Base-by-base conservation (phyloP, 805 yeast genomes). In the Metschnikowia proteae region DNA sequence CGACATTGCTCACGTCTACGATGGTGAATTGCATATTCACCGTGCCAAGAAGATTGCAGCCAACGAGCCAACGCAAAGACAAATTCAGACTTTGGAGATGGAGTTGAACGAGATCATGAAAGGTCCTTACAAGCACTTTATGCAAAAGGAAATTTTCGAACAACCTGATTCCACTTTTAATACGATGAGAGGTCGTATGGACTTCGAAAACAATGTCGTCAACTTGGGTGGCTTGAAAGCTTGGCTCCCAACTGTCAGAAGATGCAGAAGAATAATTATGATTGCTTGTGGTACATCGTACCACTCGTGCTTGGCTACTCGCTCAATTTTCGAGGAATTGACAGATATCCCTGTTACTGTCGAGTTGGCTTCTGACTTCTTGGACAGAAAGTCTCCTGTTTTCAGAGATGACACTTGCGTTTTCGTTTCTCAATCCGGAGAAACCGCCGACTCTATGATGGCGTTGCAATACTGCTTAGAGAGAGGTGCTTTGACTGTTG, bases 261-360 rank as follows among this genome's bases (percentile, higher is more conserved):
- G 97, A 64, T 90, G 97, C 60, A 83, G 97, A 73, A 83, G 99
- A 71, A 80, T 94, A 61, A 88, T 91, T 51, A 94, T 94, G 98
- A 88, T 94, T 73, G 99, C 99, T 1, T 94, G 99, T 74, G 99
- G 99, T 74, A 94, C 99, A 5, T 94, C 99, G 0, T 94, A 91
- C 67, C 99, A 94, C 72, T 94, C 99, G 13, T 94, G 99, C 76
- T 73, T 94, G 65, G 99, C 99, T 22, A 92, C 96, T 23, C 83
- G 99, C 71, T 87, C 97, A 11, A 84, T 90, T 55, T 91, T 94
- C 66, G 99, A 94, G 72, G 99, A 94, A 67, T 78, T 94, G 62
- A 89, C 97, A 30, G 98, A 92, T 64, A 86, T 90, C 52, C 97
- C 97, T 5, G 96, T 90, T 5, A 74, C 87, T 38, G 96, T 91